These are phyloP conservation scores for Kregervanrija delftensis DNA, from an alignment of 805 yeast genomes.

Conservation along the genomic window DNA sequence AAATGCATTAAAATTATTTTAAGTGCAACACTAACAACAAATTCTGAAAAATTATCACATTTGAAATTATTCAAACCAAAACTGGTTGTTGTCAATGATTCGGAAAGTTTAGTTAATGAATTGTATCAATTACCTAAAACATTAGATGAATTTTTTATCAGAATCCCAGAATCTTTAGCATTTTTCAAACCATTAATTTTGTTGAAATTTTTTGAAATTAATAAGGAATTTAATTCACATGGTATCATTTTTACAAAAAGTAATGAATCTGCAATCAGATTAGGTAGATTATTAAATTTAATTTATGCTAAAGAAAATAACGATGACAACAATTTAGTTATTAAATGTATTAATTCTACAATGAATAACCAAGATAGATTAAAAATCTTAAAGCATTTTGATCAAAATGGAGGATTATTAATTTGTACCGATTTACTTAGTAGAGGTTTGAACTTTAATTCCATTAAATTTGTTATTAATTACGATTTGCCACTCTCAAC, in stretches of 20 bases:
- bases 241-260: conserved; percentile 65
- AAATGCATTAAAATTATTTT: conserved; percentile 62
- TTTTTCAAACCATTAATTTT: conserved; percentile 69
- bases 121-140: conserved; percentile 55
- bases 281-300: conserved; percentile 52
- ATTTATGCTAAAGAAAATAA: conserved; percentile 25
- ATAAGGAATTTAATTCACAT: conserved; percentile 27
- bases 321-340: conserved; percentile 5
- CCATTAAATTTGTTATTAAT: conserved; percentile 71
- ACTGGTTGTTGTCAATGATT: conserved; percentile 60
- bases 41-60: conserved; percentile 76
- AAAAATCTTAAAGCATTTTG: conserved; percentile 54
- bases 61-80: conserved; percentile 68
- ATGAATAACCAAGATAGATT: conserved; percentile 46
- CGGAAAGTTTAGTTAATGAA: conserved; percentile 39
- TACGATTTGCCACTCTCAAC: conserved; percentile 86
- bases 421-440: conserved; percentile 89
- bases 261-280: conserved; percentile 81
- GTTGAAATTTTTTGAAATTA: conserved; percentile 40
- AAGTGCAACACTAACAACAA: conserved; percentile 91
- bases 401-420: conserved; percentile 39
- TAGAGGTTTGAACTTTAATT: conserved; percentile 84
- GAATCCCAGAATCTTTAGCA: conserved; percentile 24
- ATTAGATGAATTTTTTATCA: conserved; percentile 31
- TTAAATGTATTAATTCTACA: conserved; percentile 53